Percentiles rank a stretch among this genome's conserved stretches.
Conservation (phyloP, 352 stramenopile species). For the Halophytophthora batemanensis region DNA sequence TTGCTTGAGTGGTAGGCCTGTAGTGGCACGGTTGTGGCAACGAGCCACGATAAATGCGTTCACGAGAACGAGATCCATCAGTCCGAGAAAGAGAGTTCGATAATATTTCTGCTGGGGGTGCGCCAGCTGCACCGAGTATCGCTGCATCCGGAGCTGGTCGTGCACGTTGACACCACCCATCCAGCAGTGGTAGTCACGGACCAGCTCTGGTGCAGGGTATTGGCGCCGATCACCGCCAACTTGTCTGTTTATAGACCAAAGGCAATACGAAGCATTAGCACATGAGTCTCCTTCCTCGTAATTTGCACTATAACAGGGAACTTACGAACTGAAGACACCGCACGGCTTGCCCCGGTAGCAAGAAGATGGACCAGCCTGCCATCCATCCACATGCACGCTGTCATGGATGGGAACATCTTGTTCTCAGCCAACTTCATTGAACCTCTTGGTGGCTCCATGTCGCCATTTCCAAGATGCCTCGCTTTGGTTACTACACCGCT, state of each 20-base stretch:
- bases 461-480: no score
- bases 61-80: slow-evolving; percentile 18
- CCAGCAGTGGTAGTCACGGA: slow-evolving; percentile 11
- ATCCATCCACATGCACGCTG: slow-evolving; percentile 3
- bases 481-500: no score
- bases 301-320: no score
- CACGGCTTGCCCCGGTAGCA: background rate
- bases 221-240: no score
- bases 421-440: background rate
- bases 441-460: no score
- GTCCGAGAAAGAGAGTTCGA: slow-evolving; percentile 20
- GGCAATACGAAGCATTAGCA: no score
- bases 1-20: no score
- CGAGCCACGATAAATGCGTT: slow-evolving; percentile 24
- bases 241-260: no score
- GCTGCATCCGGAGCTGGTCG: slow-evolving; percentile 15
- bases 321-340: background rate
- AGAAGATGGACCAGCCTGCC: slow-evolving; percentile 2
- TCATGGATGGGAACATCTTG: slow-evolving; percentile 3
- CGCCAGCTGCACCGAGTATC: slow-evolving; percentile 15
- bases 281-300: no score
- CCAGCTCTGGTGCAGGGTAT: slow-evolving; percentile 3
- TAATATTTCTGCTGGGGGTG: slow-evolving; percentile 12
- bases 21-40: no score
- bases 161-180: slow-evolving; percentile 17